phyloP scores from a whole-genome alignment of 2,329 filamentous ascomycete species.

The Gliomastix tumulicola region DNA sequence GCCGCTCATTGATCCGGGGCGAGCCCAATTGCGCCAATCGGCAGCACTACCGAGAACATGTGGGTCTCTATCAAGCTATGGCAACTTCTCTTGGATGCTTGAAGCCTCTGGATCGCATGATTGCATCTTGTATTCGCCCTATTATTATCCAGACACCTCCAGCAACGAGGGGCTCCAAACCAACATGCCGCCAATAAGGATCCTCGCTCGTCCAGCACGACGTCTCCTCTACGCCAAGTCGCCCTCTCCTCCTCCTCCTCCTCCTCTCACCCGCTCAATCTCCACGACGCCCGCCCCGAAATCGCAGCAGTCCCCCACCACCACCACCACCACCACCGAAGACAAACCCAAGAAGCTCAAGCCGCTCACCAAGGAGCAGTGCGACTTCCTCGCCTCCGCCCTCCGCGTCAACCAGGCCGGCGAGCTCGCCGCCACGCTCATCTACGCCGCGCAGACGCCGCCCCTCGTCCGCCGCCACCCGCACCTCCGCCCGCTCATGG shows the following conservation, averaged over 20 bases:
- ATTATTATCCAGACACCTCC: too few relatives aligned
- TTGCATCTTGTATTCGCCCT: too few relatives aligned
- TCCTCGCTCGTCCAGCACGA: not conserved
- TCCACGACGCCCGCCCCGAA: constrained; percentile 10
- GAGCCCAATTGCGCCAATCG: too few relatives aligned
- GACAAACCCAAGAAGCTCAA: constrained; percentile 35
- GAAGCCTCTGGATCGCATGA: too few relatives aligned
- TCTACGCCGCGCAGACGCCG: constrained; percentile 85
- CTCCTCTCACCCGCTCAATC: constrained; percentile 7
- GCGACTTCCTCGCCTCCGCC: constrained; percentile 68
- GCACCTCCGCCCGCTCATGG: constrained; percentile 83
- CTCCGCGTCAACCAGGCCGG: constrained; percentile 96
- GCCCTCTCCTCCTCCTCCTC: constrained; percentile 1
- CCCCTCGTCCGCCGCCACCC: constrained; percentile 74
- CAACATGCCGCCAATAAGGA: not conserved
- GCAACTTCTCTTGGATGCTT: too few relatives aligned
- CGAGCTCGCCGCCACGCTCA: constrained; percentile 91
- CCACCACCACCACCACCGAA: constrained; percentile 10
- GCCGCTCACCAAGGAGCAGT: constrained; percentile 62
- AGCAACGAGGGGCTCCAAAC: not conserved
- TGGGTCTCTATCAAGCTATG: too few relatives aligned
- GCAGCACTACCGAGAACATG: too few relatives aligned
- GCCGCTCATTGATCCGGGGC: too few relatives aligned
- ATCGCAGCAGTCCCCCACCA: constrained; percentile 1
- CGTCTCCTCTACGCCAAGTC: not conserved